Evolutionary conservation across 768 basidiomycete species (phyloP), one percentile per base, ranked within the genome.

Genomic region (Infundibulicybe gibba): DNA sequence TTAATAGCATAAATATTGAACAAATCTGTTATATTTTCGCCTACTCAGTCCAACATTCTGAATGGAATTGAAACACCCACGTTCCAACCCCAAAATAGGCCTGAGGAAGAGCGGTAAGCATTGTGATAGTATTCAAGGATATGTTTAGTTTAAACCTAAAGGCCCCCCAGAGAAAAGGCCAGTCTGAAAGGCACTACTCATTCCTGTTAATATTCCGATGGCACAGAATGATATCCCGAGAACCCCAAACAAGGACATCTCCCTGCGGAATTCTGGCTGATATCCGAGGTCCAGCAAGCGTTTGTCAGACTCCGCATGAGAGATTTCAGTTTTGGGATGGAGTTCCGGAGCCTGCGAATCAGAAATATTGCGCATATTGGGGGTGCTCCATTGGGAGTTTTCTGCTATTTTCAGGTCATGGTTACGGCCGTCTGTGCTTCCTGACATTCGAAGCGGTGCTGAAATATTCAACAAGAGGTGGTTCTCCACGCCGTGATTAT

Each of bases 71-170:
- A 38, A 38, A 10, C 35, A 59, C 70, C 52, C 49, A 79, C 79
- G 53, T 81, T 80, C 80, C 80, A 81, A 10, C 77, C 80, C 79
- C 79, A 81, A 57, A 81, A 81, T 49, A 80, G 59, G 1, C 66
- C 64, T 64, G 35, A 41, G 8, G 12, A 25, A 25, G 8, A 25
- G 25, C 25, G 5, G 15, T 16, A 41, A 20, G 32, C 31, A 25
- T 25, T 25, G 3, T 8, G 4, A 25, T 25, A 25, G 25, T 8
- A 25, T 4, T 4, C 25, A 25, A 25, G 25, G 25, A 25, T 8
- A 25, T 8, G 25, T 8, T 25, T n/a, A n/a, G 25, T 25, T 43
- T 16, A 2, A 25, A 62, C 79, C 77, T 21, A 81, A 56, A 3
- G 79, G 79, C 5, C 79, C 80, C 1, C 80, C 78, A 37, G 76